phyloP scores from a whole-genome alignment of 164 flowering plant genomes.

The Litsea cubeba region DNA sequence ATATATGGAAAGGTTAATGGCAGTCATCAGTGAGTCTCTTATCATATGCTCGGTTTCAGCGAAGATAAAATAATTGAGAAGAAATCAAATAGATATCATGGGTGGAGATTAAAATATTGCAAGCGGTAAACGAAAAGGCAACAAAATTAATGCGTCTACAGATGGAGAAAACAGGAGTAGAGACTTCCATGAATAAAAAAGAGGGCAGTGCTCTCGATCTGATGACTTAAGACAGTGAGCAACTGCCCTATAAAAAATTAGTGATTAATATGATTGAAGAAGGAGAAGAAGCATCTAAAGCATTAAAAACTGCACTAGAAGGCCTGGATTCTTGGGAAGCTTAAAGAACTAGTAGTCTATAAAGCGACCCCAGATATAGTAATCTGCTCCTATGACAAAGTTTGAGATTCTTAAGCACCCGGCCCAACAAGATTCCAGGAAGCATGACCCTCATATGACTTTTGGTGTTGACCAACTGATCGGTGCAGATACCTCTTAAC shows the following conservation, averaged over 20 bases:
- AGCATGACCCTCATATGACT: slow-evolving; percentile 27
- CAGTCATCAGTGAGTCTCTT: slow-evolving; percentile 19
- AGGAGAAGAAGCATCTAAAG: slow-evolving; percentile 43
- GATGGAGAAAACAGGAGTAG: slow-evolving; percentile 49
- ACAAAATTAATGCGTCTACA: slow-evolving; percentile 60
- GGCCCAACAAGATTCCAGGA: slow-evolving; percentile 28
- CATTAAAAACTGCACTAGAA: slow-evolving; percentile 22
- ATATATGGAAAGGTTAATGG: too few species aligned
- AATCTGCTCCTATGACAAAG: background rate
- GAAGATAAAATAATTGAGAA: background rate
- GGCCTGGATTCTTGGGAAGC: slow-evolving; percentile 25
- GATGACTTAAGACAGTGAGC: background rate
- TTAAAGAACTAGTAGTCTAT: slow-evolving; percentile 1
- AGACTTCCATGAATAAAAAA: slow-evolving; percentile 49
- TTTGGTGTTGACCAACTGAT: slow-evolving; percentile 8
- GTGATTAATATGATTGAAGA: slow-evolving; percentile 4
- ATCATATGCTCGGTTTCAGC: slow-evolving; percentile 26
- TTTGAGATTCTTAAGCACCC: slow-evolving; percentile 21
- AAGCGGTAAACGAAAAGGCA: slow-evolving; percentile 18
- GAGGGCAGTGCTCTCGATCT: background rate
- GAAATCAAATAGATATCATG: slow-evolving; percentile 31
- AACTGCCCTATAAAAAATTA: background rate
- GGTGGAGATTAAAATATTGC: slow-evolving; percentile 44
- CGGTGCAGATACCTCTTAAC: slow-evolving; percentile 19
- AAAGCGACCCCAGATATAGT: background rate